These are phyloP conservation scores for Eucalyptus globulus DNA, from an alignment of 345 rosid genomes.

Conservation along the genomic window DNA sequence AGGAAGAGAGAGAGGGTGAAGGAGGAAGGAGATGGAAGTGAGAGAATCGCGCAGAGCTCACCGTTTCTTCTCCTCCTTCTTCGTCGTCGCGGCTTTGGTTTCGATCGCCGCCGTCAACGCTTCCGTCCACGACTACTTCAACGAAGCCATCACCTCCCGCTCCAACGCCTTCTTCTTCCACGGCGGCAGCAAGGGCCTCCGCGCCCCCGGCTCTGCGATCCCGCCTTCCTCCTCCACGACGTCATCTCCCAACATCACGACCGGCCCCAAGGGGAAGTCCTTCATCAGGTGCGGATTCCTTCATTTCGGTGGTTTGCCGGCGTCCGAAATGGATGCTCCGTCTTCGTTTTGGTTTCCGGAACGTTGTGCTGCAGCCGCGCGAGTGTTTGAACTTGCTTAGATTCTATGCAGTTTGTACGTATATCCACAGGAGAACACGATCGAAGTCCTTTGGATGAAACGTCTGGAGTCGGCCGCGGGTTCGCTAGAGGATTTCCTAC, in stretches of 20 bases:
- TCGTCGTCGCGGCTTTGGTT: no score
- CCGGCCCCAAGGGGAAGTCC: no score
- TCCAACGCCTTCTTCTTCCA: no score
- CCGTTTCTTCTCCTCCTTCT: no score
- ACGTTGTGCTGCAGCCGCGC: neutral
- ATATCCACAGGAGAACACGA: neutral
- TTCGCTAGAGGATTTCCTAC: neutral
- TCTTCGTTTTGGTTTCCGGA: neutral
- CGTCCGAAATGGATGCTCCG: neutral
- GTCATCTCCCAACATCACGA: no score
- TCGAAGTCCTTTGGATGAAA: neutral
- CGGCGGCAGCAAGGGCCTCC: conserved; percentile 1
- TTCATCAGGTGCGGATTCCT: no score
- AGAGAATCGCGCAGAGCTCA: neutral
- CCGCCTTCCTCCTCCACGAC: neutral
- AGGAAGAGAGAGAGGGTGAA: neutral
- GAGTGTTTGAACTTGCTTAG: neutral
- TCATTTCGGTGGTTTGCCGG: neutral
- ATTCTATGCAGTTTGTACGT: neutral
- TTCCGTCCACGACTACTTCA: no score
- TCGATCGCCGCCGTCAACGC: no score
- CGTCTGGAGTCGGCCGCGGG: neutral
- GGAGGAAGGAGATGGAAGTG: neutral
- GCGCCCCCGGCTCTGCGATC: conserved; percentile 33
- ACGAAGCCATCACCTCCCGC: no score